Base-by-base conservation (phyloP, 192 early-diverging fungal genomes). In the Coemansia asiatica region DNA sequence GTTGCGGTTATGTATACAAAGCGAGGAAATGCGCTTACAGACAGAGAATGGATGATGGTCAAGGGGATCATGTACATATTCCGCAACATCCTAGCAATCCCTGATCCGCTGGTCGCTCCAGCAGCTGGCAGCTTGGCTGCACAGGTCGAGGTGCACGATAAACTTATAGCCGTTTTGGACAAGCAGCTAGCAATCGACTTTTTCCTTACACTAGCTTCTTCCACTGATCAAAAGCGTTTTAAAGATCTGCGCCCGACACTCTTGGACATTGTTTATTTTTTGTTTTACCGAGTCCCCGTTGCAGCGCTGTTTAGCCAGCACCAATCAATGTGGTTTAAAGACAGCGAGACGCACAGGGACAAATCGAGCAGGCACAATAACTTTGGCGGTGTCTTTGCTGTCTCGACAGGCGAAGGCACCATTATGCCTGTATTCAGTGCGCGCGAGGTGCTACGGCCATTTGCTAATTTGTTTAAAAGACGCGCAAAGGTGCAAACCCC, bases 11-110 rank as follows among this genome's bases (percentile, higher is more conserved):
- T 68, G 68, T 75, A 63, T 31, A 31, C 72, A 56, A 72, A 72
- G 49, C 18, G 28, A 8, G 54, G 48, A 51, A 64, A 56, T 50
- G 57, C 27, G n/a, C 19, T 35, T 4, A 50, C 61, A 1, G 71
- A 75, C 21, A 60, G 62, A 47, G 76, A 83, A 31, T 47, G 59
- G 23, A 66, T 83, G 67, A 63, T 83, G 19, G 54, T 80, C 40
- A 83, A 80, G 67, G 82, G 77, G 4, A 86, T 89, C 33, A 66
- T 96, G 26, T 86, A 88, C 15, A 76, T 95, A 12, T 87, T 93
- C 59, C 84, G 92, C 26, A 96, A 96, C 68, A 68, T 94, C 40
- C 83, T 92, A 16, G 90, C 90, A 10, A 94, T 94, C 31, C 85
- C 85, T 13, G 94, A 96, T 65, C 68, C 85, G 5, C 83, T 88